These are phyloP conservation scores for Lecanicillium sp. DNA, from an alignment of 2,329 filamentous ascomycete species.

Conservation along the genomic window DNA sequence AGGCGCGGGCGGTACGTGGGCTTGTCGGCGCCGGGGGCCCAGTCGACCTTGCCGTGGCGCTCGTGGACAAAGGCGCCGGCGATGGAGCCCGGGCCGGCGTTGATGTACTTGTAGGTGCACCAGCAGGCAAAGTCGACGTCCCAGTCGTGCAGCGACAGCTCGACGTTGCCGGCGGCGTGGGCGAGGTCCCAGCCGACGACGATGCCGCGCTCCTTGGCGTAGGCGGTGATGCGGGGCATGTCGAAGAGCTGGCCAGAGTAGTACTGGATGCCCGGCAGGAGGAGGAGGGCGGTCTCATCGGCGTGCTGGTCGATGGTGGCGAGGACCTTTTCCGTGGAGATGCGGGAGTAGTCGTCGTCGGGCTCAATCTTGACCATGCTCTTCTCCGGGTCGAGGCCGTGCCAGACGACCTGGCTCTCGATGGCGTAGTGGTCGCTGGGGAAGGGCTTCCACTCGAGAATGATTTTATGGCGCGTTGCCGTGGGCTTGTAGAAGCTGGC, in stretches of 20 bases:
- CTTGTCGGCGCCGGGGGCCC: conserved; percentile 20
- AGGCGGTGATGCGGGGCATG: conserved; percentile 68
- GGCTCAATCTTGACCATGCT: conserved; percentile 71
- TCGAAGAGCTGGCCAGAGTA: conserved; percentile 88
- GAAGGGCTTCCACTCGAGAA: conserved; percentile 85
- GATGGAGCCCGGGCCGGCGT: conserved; percentile 75
- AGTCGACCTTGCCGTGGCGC: conserved; percentile 53
- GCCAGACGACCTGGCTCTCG: conserved; percentile 69
- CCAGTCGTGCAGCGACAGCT: conserved; percentile 76
- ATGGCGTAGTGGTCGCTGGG: conserved; percentile 83
- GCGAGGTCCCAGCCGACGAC: conserved; percentile 82
- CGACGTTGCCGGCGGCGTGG: conserved; percentile 79
- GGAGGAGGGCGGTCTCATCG: conserved; percentile 62
- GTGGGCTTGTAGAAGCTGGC: conserved; percentile 75
- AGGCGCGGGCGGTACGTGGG: conserved; percentile 56
- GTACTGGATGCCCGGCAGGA: conserved; percentile 85
- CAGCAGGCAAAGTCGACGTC: conserved; percentile 85
- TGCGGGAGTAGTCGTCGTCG: conserved; percentile 44
- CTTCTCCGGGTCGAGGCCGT: conserved; percentile 56
- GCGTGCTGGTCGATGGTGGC: conserved; percentile 68
- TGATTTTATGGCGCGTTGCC: conserved; percentile 61
- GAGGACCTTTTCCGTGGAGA: conserved; percentile 66
- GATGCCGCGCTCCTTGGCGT: conserved; percentile 65
- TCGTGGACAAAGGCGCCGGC: conserved; percentile 77
- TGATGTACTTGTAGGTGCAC: conserved; percentile 95